phyloP scores from a whole-genome alignment of 495 filamentous ascomycete species.

The Talaromyces adpressus region DNA sequence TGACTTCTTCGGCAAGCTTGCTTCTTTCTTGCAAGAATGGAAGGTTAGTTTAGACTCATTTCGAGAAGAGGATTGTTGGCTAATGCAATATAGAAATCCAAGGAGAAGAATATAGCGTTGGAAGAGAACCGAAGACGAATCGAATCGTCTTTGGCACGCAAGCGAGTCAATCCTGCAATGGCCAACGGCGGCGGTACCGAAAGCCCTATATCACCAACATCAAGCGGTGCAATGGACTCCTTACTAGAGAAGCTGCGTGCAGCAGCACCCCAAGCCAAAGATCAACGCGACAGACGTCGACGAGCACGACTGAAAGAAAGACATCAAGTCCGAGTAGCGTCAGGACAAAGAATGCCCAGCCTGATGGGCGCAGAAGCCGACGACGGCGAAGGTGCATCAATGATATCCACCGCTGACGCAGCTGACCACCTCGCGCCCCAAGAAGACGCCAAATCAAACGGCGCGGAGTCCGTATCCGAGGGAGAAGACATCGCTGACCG shows the following conservation, averaged over 20 bases:
- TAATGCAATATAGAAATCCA: conserved; percentile 57
- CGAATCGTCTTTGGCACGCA: conserved; percentile 85
- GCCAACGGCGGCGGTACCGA: conserved; percentile 38
- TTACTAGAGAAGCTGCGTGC: conserved; percentile 94
- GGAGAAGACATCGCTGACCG: conserved; percentile 76
- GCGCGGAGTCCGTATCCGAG: conserved; percentile 38
- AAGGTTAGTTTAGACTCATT: conserved; percentile 49
- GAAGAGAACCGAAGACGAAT: conserved; percentile 80
- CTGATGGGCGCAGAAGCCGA: conserved; percentile 34
- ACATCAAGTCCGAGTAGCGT: conserved; percentile 88
- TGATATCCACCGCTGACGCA: conserved; percentile 17
- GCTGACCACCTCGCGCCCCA: conserved; percentile 15
- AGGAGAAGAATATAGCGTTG: conserved; percentile 78
- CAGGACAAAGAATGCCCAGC: conserved; percentile 77
- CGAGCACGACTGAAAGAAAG: conserved; percentile 81
- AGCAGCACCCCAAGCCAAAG: conserved; percentile 80
- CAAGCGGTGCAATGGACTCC: conserved; percentile 90
- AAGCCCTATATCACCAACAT: conserved; percentile 56
- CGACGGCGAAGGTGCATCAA: conserved; percentile 13
- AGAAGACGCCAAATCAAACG: conserved; percentile 10
- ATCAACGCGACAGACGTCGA: conserved; percentile 80
- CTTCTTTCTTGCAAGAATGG: conserved; percentile 88
- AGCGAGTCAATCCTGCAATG: conserved; percentile 60
- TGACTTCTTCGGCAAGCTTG: conserved; percentile 94
- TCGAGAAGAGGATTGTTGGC: not conserved